Base-by-base conservation (phyloP, 2,329 filamentous ascomycete species). In the Trichoderma atrobrunneum region DNA sequence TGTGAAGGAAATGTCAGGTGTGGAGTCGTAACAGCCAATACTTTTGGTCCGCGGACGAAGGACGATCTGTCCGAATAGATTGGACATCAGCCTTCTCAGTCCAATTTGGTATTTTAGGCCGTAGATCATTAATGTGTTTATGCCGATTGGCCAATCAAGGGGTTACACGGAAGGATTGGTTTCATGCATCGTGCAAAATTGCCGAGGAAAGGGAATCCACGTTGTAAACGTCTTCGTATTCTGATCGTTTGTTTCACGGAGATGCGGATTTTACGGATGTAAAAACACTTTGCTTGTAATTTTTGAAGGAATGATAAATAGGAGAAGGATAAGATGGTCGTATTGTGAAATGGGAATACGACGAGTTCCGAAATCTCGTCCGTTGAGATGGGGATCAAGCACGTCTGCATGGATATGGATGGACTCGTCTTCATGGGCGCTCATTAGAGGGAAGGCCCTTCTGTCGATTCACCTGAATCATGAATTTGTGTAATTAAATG, bases 1-100 rank as follows among this genome's bases (percentile, higher is more conserved):
- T 16, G 7, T 57, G 6, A 4, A 34, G 64, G 18, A 24, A 57
- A 2, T 6, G 11, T 6, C 7, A 5, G 16, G 16, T 12, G 12
- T 24, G 43, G 56, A 26, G 12, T 11, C 28, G 54, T 11, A 26
- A 43, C 21, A 12, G 11, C 18, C 21, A 26, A 34, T 7, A 12
- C 34, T 48, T 60, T 61, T 60, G 30, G 66, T 69, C 66, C 66
- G 54, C 66, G 66, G 66, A 69, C 66, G 66, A 69, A 61, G 18
- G 48, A 18, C 26, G 4, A 16, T 54, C 14, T 34, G n/a, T 4
- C 43, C n/a, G 62, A 21, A 24, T 1, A 1, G 6, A 32, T 26
- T 4, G 21, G 3, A n/a, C 24, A 16, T 1, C 28, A 12, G 8
- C 16, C 18, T 32, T 39, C 32, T 7, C 18, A n/a, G 1, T 32